Evolutionary conservation across 2,329 filamentous ascomycete genomes (phyloP).

Genomic region (Cladophialophora bantiana): DNA sequence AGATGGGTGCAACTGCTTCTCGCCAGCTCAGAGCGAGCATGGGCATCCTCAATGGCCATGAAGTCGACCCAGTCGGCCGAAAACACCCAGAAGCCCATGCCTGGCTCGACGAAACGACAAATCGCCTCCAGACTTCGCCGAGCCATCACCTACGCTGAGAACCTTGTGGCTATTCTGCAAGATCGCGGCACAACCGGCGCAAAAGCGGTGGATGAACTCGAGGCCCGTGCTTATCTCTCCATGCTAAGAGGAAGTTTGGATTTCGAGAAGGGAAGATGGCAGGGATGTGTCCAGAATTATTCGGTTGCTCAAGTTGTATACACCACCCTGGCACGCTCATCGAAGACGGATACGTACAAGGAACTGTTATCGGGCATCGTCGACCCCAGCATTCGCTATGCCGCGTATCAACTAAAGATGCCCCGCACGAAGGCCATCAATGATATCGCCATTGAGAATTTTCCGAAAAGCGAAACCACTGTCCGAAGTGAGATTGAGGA

Average conservation of each 20-base stretch:
- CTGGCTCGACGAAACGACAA: slow-evolving; percentile 80
- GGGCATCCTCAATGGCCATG: slow-evolving; percentile 95
- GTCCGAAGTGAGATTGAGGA: slow-evolving; percentile 73
- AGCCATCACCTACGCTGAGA: slow-evolving; percentile 72
- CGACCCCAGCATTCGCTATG: slow-evolving; percentile 92
- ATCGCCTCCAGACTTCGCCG: slow-evolving; percentile 88
- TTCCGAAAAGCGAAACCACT: slow-evolving; percentile 65
- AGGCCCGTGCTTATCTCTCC: slow-evolving; percentile 83
- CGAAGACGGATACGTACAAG: slow-evolving; percentile 79
- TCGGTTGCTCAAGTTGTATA: slow-evolving; percentile 83
- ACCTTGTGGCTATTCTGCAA: slow-evolving; percentile 71
- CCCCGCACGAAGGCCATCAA: slow-evolving; percentile 83
- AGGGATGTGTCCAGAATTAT: slow-evolving; percentile 76
- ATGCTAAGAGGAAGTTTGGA: slow-evolving; percentile 77
- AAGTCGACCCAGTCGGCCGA: slow-evolving; percentile 82
- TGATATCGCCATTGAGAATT: slow-evolving; percentile 78
- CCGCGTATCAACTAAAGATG: slow-evolving; percentile 88
- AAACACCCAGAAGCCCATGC: slow-evolving; percentile 73
- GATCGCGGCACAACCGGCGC: slow-evolving; percentile 70
- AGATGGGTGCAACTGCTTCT: slow-evolving; percentile 82
- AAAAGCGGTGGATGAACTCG: slow-evolving; percentile 74
- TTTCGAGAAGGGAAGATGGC: slow-evolving; percentile 90
- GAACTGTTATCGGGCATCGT: slow-evolving; percentile 85
- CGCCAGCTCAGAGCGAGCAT: slow-evolving; percentile 86
- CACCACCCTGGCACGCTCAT: slow-evolving; percentile 71